phyloP scores from a whole-genome alignment of 495 filamentous ascomycete genomes.

The Baudoinia panamericana region DNA sequence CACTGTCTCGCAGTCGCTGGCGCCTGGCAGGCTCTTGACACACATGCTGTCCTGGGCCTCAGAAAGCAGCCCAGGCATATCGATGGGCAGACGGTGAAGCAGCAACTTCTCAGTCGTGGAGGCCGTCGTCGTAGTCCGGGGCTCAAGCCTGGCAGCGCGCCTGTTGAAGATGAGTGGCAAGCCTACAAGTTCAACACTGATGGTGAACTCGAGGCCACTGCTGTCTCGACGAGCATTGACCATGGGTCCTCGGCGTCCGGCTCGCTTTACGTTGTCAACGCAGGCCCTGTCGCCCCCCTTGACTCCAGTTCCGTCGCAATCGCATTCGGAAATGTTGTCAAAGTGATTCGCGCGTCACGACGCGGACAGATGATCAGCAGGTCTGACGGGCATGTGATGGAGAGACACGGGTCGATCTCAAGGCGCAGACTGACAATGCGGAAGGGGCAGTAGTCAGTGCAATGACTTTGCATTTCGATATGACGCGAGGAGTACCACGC shows the following conservation, averaged over 20 bases:
- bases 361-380: neutral
- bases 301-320: constrained; percentile 49
- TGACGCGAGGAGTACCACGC: too few species aligned
- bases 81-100: neutral
- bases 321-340: constrained; percentile 53
- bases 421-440: constrained; percentile 5
- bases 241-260: constrained; percentile 25
- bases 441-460: constrained; percentile 1
- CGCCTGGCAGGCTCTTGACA: constrained; percentile 31
- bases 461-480: too few species aligned
- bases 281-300: constrained; percentile 46
- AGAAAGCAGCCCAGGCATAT: constrained; percentile 15
- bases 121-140: neutral
- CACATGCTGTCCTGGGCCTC: constrained; percentile 31
- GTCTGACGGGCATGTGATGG: constrained; percentile 2
- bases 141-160: constrained; percentile 1
- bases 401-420: constrained; percentile 9
- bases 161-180: constrained; percentile 41
- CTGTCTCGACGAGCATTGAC: neutral
- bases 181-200: constrained; percentile 46
- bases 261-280: constrained; percentile 42
- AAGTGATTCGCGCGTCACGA: constrained; percentile 36
- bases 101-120: neutral
- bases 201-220: constrained; percentile 31
- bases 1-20: constrained; percentile 31